Evolutionary conservation across 129 eudicot genomes (phyloP), one percentile per base, ranked within the genome.

Genomic region (Apium graveolens): DNA sequence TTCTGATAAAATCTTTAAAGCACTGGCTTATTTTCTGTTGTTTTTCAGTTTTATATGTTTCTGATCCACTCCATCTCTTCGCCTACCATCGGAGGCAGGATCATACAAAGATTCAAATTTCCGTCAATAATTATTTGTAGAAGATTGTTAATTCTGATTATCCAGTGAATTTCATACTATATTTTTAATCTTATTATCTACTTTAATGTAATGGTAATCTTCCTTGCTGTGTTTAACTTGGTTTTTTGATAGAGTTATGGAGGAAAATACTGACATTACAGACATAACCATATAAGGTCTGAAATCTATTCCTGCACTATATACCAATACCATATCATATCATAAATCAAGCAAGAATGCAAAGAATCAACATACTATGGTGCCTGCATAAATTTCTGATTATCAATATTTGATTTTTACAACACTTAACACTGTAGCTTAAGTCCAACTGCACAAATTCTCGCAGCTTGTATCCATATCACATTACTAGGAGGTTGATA

Each of bases 21-120:
- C n/a, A 69, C 41, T 34, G 39, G 44, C 26, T 70, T 70, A 70
- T 70, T 70, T 70, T 70, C 26, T 17, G 18, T 35, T 70, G 24
- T 70, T 32, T 70, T 70, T 70, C 71, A 27, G 71, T 65, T 65
- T 29, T 65, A 32, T 65, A 65, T 65, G 39, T 65, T 65, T 3
- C 8, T 29, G 38, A 7, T 65, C 71, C 71, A 65, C 10, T 65
- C 39, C 71, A 21, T 31, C 71, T 65, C 71, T 29, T 31, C 71
- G 14, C 31, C 39, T 65, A 65, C 2, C 34, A 65, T 27, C 3
- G 71, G 71, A 65, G 71, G 39, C 38, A 4, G 71, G 71, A 65
- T 65, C 71, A 13, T 31, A 65, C 8, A 8, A 12, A 65, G 39
- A 27, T 65, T 65, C 12, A 55, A 55, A 55, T 55, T 63, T 63